A percentile compares a stretch with the other conserved stretches of the same genome.
These are phyloP conservation scores for Saccharomyces kudriavzevii DNA, from an alignment of 805 yeast species.

Conservation along the genomic window DNA sequence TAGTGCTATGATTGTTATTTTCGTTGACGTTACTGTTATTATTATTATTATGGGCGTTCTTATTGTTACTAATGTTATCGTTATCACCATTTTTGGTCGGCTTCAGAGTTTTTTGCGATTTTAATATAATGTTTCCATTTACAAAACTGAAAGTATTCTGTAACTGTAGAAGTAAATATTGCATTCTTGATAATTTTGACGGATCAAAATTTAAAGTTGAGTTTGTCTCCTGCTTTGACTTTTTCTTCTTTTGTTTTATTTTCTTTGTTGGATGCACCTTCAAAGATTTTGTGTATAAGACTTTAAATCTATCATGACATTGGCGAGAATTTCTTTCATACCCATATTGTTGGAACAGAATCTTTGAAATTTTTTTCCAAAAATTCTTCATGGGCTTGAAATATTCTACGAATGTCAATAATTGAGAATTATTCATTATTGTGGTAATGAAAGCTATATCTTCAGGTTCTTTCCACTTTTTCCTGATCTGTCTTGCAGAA, in stretches of 20 bases:
- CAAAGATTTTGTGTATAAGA: constrained; percentile 16
- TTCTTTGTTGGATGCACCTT: constrained; percentile 6
- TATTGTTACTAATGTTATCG: neutral
- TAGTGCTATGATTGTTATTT: neutral
- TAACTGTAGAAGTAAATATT: constrained; percentile 11
- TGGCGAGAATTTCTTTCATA: constrained; percentile 24
- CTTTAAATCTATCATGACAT: constrained; percentile 26
- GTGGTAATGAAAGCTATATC: constrained; percentile 18
- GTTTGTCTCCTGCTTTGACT: neutral
- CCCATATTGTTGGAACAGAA: constrained; percentile 12
- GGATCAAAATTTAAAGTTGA: neutral
- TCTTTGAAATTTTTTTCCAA: constrained; percentile 21
- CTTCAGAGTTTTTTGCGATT: constrained; percentile 1
- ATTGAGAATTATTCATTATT: constrained; percentile 13
- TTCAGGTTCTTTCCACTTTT: constrained; percentile 21
- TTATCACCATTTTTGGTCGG: neutral
- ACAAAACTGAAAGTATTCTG: constrained; percentile 11
- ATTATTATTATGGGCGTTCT: neutral
- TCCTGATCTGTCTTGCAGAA: constrained; percentile 10
- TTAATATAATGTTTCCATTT: constrained; percentile 18
- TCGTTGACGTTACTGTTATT: neutral
- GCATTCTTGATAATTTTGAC: constrained; percentile 6
- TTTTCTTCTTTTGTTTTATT: neutral
- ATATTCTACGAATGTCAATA: constrained; percentile 20
- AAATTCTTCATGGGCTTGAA: constrained; percentile 26